A percentile compares a stretch with the other conserved stretches of the same genome.
Conservation (phyloP, 2,329 filamentous ascomycete species). For the Aureobasidium melanogenum region DNA sequence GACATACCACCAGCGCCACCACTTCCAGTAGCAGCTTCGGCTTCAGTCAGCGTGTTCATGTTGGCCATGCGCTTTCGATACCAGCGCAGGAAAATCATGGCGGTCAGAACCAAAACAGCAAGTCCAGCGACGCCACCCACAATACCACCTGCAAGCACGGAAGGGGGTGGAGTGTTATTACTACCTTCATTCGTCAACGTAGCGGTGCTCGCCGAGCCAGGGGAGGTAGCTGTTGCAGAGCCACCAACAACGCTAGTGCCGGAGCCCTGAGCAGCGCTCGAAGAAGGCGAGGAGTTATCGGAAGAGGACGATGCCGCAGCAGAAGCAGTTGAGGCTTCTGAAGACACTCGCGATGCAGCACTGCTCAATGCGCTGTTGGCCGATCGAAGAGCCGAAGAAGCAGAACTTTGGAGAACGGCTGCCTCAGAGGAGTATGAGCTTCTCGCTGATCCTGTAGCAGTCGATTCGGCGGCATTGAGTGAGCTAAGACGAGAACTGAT, state of each 20-base stretch:
- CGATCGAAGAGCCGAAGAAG: neutral
- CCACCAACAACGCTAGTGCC: constrained; percentile 1
- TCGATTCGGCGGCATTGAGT: neutral
- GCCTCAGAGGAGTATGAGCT: constrained; percentile 9
- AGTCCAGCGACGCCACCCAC: constrained; percentile 52
- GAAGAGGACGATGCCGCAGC: neutral
- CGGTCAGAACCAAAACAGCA: constrained; percentile 40
- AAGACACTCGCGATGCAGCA: neutral
- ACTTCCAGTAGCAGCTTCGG: constrained; percentile 14
- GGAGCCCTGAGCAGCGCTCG: neutral
- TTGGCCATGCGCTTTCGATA: constrained; percentile 34
- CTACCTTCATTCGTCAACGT: constrained; percentile 7
- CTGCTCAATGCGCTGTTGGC: neutral
- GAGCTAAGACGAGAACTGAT: neutral
- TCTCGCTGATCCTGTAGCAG: constrained; percentile 8
- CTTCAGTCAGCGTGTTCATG: constrained; percentile 23
- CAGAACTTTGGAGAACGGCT: neutral
- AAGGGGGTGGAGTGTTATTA: constrained; percentile 33
- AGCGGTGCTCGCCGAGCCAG: constrained; percentile 5
- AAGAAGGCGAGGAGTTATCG: neutral
- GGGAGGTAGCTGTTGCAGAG: neutral
- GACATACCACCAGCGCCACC: constrained; percentile 30
- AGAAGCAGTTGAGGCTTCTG: neutral
- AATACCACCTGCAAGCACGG: constrained; percentile 53
- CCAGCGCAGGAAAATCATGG: constrained; percentile 45